phyloP scores from a whole-genome alignment of 2,329 filamentous ascomycete species.

The Bipolaris bicolor region DNA sequence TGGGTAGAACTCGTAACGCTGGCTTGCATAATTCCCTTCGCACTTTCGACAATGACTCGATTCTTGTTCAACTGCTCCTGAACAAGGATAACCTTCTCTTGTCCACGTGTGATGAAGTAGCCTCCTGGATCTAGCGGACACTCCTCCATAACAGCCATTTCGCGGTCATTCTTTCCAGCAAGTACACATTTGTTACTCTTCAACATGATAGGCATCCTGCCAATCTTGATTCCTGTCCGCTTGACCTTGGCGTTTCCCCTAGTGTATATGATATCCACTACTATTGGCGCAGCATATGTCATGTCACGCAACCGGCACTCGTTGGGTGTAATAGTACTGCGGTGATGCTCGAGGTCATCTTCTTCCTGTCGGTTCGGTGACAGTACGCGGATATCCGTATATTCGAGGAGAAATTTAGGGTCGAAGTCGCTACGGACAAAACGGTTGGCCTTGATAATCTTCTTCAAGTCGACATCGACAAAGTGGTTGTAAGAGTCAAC shows the following conservation, averaged over 20 bases:
- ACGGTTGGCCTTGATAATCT: slow-evolving; percentile 91
- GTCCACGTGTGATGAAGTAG: slow-evolving; percentile 97
- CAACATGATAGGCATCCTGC: slow-evolving; percentile 94
- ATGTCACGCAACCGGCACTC: slow-evolving; percentile 96
- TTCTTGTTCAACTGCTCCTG: slow-evolving; percentile 99
- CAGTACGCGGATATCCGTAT: slow-evolving; percentile 88
- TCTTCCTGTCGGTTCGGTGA: slow-evolving; percentile 79
- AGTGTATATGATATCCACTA: slow-evolving; percentile 90
- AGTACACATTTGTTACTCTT: slow-evolving; percentile 93
- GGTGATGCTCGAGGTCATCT: slow-evolving; percentile 62
- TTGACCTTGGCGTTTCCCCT: slow-evolving; percentile 78
- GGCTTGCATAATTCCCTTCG: slow-evolving; percentile 91
- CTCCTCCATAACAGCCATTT: slow-evolving; percentile 93
- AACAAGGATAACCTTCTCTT: slow-evolving; percentile 97
- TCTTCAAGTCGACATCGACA: slow-evolving; percentile 93
- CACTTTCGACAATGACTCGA: slow-evolving; percentile 94
- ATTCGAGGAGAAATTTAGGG: slow-evolving; percentile 87
- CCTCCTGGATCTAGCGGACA: slow-evolving; percentile 95
- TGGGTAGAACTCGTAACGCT: slow-evolving; percentile 94
- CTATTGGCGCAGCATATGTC: slow-evolving; percentile 95
- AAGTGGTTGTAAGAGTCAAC: slow-evolving; percentile 99
- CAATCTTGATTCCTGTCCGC: slow-evolving; percentile 77
- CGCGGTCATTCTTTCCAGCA: slow-evolving; percentile 77
- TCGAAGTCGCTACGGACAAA: slow-evolving; percentile 91
- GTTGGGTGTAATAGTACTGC: slow-evolving; percentile 78